Evolutionary conservation across 1,284 basidiomycete species (phyloP).

Genomic region (Hypsizygus ulmarius): DNA sequence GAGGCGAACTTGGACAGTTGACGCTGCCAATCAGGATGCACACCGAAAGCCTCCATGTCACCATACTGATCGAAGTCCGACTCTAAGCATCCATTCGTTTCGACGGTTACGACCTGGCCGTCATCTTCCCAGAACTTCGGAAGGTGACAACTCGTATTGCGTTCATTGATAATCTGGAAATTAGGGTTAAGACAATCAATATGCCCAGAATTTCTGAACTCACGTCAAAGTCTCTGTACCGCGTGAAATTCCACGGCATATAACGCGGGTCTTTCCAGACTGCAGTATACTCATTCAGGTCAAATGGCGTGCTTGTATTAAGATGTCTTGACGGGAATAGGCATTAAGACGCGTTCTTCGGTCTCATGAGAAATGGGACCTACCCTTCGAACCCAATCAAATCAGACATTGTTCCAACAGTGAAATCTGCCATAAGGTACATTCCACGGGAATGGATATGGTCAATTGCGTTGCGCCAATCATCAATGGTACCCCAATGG

Average conservation of each 20-base stretch:
- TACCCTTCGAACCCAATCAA: constrained; percentile 82
- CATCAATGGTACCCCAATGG: constrained; percentile 80
- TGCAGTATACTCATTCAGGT: constrained; percentile 67
- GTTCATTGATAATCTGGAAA: constrained; percentile 56
- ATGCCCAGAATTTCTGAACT: constrained; percentile 17
- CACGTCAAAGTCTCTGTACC: constrained; percentile 82
- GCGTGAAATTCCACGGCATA: constrained; percentile 79
- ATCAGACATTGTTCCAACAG: constrained; percentile 88
- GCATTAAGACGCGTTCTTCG: constrained; percentile 8
- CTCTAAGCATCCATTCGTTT: constrained; percentile 65
- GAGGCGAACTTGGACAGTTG: constrained; percentile 92
- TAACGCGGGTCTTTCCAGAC: constrained; percentile 77
- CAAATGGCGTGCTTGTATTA: constrained; percentile 80
- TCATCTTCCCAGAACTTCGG: constrained; percentile 80
- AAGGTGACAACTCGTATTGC: constrained; percentile 71
- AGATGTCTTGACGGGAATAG: constrained; percentile 50
- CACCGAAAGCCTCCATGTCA: constrained; percentile 95
- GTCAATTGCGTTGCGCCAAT: constrained; percentile 77
- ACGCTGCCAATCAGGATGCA: constrained; percentile 91
- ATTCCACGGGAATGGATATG: constrained; percentile 76
- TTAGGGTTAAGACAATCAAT: not conserved
- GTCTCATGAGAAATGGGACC: constrained; percentile 22
- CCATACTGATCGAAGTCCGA: constrained; percentile 93
- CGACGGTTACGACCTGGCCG: constrained; percentile 59
- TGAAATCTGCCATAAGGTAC: constrained; percentile 92